Percentiles rank a stretch among this genome's conserved stretches.
These are phyloP conservation scores for Skeletonema potamos DNA, from an alignment of 108 stramenopile genomes.

Conservation along the genomic window DNA sequence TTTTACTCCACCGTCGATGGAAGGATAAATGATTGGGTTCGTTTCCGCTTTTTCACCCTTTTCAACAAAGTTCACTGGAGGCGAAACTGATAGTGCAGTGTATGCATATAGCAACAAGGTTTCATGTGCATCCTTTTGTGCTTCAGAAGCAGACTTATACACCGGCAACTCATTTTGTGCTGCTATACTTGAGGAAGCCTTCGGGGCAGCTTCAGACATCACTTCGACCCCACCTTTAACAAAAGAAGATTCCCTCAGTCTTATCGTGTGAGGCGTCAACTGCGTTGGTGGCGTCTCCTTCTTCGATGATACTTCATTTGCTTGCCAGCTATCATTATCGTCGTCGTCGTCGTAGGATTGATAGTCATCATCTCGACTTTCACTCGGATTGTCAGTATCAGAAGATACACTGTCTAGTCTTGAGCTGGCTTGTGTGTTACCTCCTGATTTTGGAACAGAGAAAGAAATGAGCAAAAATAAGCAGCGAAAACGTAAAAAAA, in stretches of 20 bases:
- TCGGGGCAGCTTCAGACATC: neutral
- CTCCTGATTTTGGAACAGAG: neutral
- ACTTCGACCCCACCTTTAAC: neutral
- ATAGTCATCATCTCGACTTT: neutral
- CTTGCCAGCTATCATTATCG: neutral
- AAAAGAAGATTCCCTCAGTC: neutral
- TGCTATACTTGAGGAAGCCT: neutral
- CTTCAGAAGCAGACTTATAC: slow-evolving; percentile 5
- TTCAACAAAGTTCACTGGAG: slow-evolving; percentile 25
- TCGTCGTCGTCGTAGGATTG: neutral
- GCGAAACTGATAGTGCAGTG: slow-evolving; percentile 34
- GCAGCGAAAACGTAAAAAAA: neutral
- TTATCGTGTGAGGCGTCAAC: neutral
- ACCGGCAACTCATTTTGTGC: neutral
- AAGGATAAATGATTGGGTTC: slow-evolving; percentile 1
- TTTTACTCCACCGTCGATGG: slow-evolving; percentile 24
- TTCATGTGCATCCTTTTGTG: slow-evolving; percentile 32
- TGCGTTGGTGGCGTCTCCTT: neutral
- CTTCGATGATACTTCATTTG: neutral
- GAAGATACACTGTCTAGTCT: neutral
- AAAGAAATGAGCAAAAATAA: neutral
- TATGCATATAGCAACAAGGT: slow-evolving; percentile 38
- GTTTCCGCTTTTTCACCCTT: slow-evolving; percentile 12
- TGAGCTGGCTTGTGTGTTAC: neutral
- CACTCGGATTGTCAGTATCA: neutral